Evolutionary conservation across 2,329 filamentous ascomycete genomes (phyloP), one percentile per base, ranked within the genome.

Genomic region (Talaromyces sp.): DNA sequence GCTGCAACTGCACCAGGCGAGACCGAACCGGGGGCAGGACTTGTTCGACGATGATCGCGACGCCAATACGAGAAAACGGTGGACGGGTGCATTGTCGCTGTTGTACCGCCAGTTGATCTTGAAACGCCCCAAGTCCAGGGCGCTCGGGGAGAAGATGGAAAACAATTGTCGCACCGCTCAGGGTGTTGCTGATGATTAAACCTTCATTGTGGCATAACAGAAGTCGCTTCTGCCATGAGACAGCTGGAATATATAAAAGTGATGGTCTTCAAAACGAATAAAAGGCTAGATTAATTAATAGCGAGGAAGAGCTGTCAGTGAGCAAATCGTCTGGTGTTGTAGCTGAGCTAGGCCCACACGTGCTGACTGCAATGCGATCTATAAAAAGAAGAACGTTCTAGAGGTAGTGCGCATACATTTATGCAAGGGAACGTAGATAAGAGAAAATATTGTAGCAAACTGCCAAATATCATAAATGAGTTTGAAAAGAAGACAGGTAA

Each of bases 41-140:
- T 74, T 38, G 72, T 74, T 62, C 76, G 76, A 68, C 76, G 76
- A 65, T 77, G 75, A 59, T 78, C 76, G 67, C 76, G 76, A 63
- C 76, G 76, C 76, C 74, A 78, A 67, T 78, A 78, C 29, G 76
- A 77, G 67, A 78, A 78, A 56, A 78, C 76, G 22, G 76, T 74
- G 47, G 76, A 78, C 3, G 76, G 73, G 6, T 75, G 70, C 76
- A 78, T 78, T 43, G 10, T 59, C 36, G 38, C 45, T 56, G 61
- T 31, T 29, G 38, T 43, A 27, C 15, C 15, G 22, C 1, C 54
- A 3, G 15, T 25, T 36, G 15, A 25, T 27, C 36, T 25, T 25
- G 19, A 17, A 58, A 54, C 17, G 51, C 17, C 29, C 17, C 49
- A 13, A 51, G 27, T 15, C 51, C 51, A 19, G 29, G 22, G 31